Percentiles rank a stretch among this genome's conserved stretches.
These are phyloP conservation scores for Cyberlindnera suaveolens DNA, from an alignment of 805 yeast species.

Conservation along the genomic window DNA sequence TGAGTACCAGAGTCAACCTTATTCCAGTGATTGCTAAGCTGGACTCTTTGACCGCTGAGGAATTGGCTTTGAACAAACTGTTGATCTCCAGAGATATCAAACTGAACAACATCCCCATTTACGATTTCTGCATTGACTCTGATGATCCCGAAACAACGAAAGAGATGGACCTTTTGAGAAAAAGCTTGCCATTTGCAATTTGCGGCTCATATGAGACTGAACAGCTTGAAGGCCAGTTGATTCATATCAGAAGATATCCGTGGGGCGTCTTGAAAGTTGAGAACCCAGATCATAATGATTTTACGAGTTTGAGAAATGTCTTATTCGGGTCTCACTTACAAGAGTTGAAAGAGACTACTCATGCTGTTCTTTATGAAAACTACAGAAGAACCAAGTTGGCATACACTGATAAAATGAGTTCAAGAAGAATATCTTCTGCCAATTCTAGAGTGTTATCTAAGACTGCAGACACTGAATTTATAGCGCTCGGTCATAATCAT, in stretches of 20 bases:
- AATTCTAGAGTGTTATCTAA: background rate
- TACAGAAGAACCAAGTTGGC: slow-evolving; percentile 66
- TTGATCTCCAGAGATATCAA: slow-evolving; percentile 51
- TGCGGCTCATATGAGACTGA: slow-evolving; percentile 47
- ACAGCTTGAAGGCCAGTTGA: slow-evolving; percentile 25
- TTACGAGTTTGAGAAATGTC: slow-evolving; percentile 62
- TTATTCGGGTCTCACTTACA: slow-evolving; percentile 72
- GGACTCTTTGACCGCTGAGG: slow-evolving; percentile 68
- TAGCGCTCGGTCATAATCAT: background rate
- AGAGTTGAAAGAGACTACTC: slow-evolving; percentile 78
- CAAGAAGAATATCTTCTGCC: slow-evolving; percentile 23
- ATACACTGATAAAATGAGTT: slow-evolving; percentile 16
- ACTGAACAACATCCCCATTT: slow-evolving; percentile 54
- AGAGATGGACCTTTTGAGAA: slow-evolving; percentile 33
- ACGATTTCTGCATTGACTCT: slow-evolving; percentile 52
- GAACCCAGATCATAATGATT: slow-evolving; percentile 59
- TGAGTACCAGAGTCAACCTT: slow-evolving; percentile 71
- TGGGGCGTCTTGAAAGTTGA: slow-evolving; percentile 64
- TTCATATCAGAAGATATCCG: slow-evolving; percentile 51
- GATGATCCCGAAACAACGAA: slow-evolving; percentile 17
- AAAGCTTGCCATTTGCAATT: slow-evolving; percentile 56
- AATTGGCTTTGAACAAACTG: slow-evolving; percentile 47
- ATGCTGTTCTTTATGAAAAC: slow-evolving; percentile 67
- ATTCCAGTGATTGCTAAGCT: slow-evolving; percentile 80
- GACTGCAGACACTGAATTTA: background rate